Evolutionary conservation across 2,329 filamentous ascomycete genomes (phyloP).

Genomic region (Beauveria bassiana): DNA sequence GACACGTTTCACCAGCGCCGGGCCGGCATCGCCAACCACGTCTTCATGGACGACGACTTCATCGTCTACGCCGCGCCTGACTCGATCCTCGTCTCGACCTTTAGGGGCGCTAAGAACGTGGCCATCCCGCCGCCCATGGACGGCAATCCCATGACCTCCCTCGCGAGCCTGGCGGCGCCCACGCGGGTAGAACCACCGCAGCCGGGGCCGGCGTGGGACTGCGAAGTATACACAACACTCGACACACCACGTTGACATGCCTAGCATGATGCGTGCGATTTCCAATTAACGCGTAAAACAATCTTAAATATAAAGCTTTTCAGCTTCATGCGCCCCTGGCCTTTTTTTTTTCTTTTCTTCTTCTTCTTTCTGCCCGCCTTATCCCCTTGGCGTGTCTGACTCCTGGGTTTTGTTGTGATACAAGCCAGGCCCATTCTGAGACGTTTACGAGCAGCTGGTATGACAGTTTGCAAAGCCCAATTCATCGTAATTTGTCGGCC

Average conservation of each 20-base stretch:
- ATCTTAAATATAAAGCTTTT: not conserved
- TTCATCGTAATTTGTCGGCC: not conserved
- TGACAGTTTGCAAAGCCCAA: not conserved
- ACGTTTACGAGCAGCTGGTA: not conserved
- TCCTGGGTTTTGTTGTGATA: not conserved
- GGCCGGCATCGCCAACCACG: not conserved
- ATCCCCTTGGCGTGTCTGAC: not conserved
- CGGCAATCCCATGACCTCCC: not conserved
- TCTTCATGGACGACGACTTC: slow-evolving; percentile 11
- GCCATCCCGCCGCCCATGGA: not conserved
- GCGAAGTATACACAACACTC: slow-evolving; percentile 7
- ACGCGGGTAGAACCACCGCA: not conserved
- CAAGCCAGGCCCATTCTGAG: not conserved
- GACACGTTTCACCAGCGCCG: slow-evolving; percentile 6
- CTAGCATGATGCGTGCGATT: not conserved
- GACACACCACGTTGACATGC: not conserved
- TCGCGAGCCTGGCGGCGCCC: not conserved
- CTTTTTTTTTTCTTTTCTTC: not conserved
- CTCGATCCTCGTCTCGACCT: slow-evolving; percentile 1
- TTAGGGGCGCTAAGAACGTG: not conserved
- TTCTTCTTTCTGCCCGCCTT: too few relatives aligned
- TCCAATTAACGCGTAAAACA: not conserved
- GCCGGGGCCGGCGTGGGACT: slow-evolving; percentile 1
- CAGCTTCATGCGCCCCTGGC: not conserved
- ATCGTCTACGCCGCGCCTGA: slow-evolving; percentile 6